phyloP scores from a whole-genome alignment of 2,329 filamentous ascomycete genomes.

The Gnomoniopsis sp. region DNA sequence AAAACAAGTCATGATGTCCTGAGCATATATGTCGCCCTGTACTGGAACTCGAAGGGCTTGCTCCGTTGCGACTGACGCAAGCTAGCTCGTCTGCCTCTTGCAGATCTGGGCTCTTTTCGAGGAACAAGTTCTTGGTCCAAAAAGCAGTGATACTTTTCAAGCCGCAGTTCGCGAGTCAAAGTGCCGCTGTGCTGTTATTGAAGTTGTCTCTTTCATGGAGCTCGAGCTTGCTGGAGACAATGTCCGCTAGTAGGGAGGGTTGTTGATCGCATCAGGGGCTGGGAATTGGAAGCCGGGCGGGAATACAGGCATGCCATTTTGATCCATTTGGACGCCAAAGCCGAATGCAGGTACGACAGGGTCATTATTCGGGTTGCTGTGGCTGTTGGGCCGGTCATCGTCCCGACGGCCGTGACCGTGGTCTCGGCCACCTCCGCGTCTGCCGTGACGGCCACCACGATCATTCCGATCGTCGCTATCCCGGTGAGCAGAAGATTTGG shows the following conservation, averaged over 20 bases:
- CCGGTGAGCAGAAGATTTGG: constrained; percentile 55
- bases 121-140: too few relatives aligned
- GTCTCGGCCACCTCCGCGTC: constrained; percentile 18
- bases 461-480: constrained; percentile 21
- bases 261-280: constrained; percentile 15
- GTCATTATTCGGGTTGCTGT: constrained; percentile 21
- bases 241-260: constrained; percentile 14
- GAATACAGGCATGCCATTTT: constrained; percentile 49
- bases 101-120: too few relatives aligned
- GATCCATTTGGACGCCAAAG: constrained; percentile 40
- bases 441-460: constrained; percentile 20
- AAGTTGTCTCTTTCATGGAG: too few relatives aligned
- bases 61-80: too few relatives aligned
- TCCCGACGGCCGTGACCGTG: constrained; percentile 24
- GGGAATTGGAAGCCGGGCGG: constrained; percentile 42
- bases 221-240: too few relatives aligned
- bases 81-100: too few relatives aligned
- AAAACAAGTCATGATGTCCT: too few relatives aligned
- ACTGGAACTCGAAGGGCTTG: too few relatives aligned
- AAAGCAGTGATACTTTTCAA: too few relatives aligned
- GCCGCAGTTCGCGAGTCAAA: too few relatives aligned
- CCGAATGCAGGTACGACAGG: constrained; percentile 36
- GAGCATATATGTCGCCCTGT: too few relatives aligned
- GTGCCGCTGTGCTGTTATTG: too few relatives aligned
- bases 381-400: constrained; percentile 25